Percentiles rank a stretch among this genome's conserved stretches.
Evolutionary conservation across 1,139 yeast genomes (phyloP).

Genomic region (Yamadazyma conglobata): DNA sequence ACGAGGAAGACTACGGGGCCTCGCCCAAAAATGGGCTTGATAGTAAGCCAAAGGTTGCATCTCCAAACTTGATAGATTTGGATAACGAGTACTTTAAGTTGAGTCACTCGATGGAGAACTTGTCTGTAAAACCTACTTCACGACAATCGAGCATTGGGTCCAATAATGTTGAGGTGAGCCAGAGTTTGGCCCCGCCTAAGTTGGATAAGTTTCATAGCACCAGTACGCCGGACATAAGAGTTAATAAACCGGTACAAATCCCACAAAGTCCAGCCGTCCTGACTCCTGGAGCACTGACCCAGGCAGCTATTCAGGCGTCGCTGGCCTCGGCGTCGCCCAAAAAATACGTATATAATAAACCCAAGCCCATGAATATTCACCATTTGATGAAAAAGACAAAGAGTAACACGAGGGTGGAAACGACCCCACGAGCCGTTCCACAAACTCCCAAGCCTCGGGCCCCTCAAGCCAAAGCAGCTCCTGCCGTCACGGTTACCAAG

Average conservation of each 20-base stretch:
- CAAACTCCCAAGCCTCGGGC: background rate
- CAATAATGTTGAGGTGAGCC: too few species aligned
- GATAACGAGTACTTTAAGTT: constrained; percentile 23
- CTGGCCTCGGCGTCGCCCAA: too few species aligned
- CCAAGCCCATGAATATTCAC: constrained; percentile 39
- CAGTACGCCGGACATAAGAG: constrained; percentile 10
- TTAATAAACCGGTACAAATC: too few species aligned
- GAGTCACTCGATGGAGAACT: constrained; percentile 20
- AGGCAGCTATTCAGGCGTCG: too few species aligned
- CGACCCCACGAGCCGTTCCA: constrained; percentile 7
- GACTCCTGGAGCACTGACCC: too few species aligned
- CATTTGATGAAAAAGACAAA: constrained; percentile 28
- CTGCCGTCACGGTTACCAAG: background rate
- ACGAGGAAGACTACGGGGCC: constrained; percentile 1
- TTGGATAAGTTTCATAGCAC: constrained; percentile 9
- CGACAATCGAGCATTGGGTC: constrained; percentile 11
- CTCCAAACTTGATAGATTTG: constrained; percentile 34
- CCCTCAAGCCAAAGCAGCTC: background rate
- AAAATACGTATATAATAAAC: constrained; percentile 37
- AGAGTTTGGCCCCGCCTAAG: constrained; percentile 10
- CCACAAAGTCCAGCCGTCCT: too few species aligned
- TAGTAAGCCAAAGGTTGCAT: background rate
- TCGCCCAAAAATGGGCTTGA: too few species aligned
- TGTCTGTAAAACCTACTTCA: constrained; percentile 16
- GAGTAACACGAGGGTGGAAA: constrained; percentile 3